These are phyloP conservation scores for Brettanomyces custersianus DNA, from an alignment of 805 yeast genomes.

Conservation along the genomic window DNA sequence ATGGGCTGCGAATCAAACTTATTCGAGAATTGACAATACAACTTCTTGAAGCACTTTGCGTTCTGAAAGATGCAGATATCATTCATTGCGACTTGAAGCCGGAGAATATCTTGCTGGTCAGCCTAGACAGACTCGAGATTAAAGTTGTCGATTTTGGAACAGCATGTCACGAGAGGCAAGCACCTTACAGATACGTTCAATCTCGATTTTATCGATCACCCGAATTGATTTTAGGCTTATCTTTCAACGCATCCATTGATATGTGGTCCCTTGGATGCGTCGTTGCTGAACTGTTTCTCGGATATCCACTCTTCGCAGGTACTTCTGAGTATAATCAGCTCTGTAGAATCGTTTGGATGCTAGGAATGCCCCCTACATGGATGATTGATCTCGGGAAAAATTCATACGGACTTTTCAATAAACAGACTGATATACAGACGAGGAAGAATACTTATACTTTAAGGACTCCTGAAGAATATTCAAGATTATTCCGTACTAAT, in stretches of 20 bases:
- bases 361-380: slow-evolving; percentile 88
- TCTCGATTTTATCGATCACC: slow-evolving; percentile 92
- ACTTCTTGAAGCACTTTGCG: slow-evolving; percentile 68
- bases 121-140: slow-evolving; percentile 75
- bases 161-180: slow-evolving; percentile 87
- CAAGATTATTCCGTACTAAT: slow-evolving; percentile 39
- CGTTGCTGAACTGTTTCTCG: slow-evolving; percentile 55
- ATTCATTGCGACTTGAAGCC: slow-evolving; percentile 98
- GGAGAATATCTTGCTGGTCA: slow-evolving; percentile 77
- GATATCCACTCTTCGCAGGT: slow-evolving; percentile 92
- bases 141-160: slow-evolving; percentile 95
- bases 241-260: slow-evolving; percentile 87
- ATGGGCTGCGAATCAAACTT: slow-evolving; percentile 74
- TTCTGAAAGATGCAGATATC: slow-evolving; percentile 71
- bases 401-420: slow-evolving; percentile 52
- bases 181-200: slow-evolving; percentile 85
- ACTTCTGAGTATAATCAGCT: slow-evolving; percentile 89
- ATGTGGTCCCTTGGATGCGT: slow-evolving; percentile 63
- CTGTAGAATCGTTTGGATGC: slow-evolving; percentile 67
- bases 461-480: slow-evolving; percentile 36
- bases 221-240: slow-evolving; percentile 85
- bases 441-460: slow-evolving; percentile 30
- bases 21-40: slow-evolving; percentile 76
- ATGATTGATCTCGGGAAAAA: slow-evolving; percentile 95
- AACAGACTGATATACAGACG: slow-evolving; percentile 6